phyloP scores from a whole-genome alignment of 2,329 filamentous ascomycete genomes.

The Metarhizium guizhouense region DNA sequence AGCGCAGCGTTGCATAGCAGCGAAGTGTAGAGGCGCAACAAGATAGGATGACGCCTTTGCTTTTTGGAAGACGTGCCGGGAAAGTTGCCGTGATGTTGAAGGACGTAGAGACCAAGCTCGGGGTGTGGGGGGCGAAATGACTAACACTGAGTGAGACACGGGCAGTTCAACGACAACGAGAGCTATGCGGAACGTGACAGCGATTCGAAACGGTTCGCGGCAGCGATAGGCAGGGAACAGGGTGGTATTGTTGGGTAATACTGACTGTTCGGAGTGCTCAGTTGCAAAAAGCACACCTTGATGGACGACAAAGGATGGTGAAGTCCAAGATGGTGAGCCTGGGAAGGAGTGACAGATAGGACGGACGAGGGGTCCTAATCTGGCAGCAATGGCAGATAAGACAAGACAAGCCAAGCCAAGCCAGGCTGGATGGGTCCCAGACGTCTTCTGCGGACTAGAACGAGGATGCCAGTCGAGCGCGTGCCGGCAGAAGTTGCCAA shows the following conservation, averaged over 20 bases:
- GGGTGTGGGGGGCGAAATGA: slow-evolving; percentile 1
- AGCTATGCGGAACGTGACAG: not conserved
- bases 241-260: not conserved
- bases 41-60: not conserved
- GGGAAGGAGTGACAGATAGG: not conserved
- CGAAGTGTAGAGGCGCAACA: not conserved
- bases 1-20: not conserved
- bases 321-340: not conserved
- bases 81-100: slow-evolving; percentile 4
- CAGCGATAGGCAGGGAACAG: not conserved
- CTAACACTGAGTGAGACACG: slow-evolving; percentile 7
- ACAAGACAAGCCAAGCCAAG: not conserved
- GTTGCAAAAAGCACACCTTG: slow-evolving; percentile 1
- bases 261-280: no score
- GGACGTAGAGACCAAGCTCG: not conserved
- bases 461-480: no score
- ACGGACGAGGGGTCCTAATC: slow-evolving; percentile 1
- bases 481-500: no score
- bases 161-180: slow-evolving; percentile 1
- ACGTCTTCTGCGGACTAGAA: not conserved
- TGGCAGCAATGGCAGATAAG: slow-evolving; percentile 2
- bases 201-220: not conserved
- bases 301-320: not conserved
- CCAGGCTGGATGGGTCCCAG: not conserved
- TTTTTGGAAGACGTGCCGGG: not conserved